Evolutionary conservation across 495 filamentous ascomycete species (phyloP), one percentile per base, ranked within the genome.

Genomic region (Parachaetomium inaequale): DNA sequence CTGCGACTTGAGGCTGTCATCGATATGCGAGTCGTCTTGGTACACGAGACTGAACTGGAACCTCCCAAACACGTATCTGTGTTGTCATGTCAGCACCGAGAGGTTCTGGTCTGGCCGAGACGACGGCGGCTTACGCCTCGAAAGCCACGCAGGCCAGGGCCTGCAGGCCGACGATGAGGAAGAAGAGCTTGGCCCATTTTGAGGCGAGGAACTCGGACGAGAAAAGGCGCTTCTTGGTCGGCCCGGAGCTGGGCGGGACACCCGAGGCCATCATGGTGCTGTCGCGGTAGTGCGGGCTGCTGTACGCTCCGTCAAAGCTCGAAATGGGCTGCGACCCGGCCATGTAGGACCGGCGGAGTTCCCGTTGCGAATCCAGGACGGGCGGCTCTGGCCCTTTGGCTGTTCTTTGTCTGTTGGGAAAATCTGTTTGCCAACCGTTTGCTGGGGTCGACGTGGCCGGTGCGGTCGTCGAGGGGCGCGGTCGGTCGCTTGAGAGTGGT

Each of bases 101-200:
- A 23, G 2, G 25, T 14, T 10, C 10, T 19, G 6, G 7, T 28
- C 43, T 49, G 56, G 46, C 12, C 7, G 47, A 3, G 23, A 43
- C 54, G 15, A 10, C 19, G 19, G 21, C 25, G 26, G 81, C 92
- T 71, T 84, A 97, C 91, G 86, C 82, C 83, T 98, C 92, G 50
- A 96, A 85, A 6, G 82, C 88, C 61, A 98, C 81, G 32, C 88
- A 87, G 50, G 93, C 84, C 32, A 88, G 73, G 40, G 90, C 88
- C 74, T 98, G 95, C 46, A 91, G 42, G 40, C 87, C 73, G 32
- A 92, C 85, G 42, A 89, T 78, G 63, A 87, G 69, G 68, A 93
- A 81, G 71, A 97, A 97, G 59, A 85, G 75, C 85, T 92, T 94
- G 3, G 92, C 91, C 95, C 95, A 98, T 67, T 79, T 79, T 4